phyloP scores from a whole-genome alignment of 768 basidiomycete species.

The Leucosporidium creatinivorum region DNA sequence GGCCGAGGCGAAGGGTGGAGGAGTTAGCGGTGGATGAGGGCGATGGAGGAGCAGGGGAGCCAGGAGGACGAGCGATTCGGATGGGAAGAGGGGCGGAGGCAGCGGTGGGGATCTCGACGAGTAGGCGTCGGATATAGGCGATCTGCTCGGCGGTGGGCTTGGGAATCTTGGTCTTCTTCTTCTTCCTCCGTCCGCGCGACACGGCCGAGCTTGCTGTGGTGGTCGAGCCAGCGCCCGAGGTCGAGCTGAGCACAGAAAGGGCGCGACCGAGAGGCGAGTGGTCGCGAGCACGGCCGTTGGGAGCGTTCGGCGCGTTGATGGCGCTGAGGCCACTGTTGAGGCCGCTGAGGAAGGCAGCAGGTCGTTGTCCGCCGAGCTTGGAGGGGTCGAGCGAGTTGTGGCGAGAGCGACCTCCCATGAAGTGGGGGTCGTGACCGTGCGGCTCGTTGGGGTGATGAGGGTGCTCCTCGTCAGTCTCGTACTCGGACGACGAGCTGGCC shows the following conservation, averaged over 20 bases:
- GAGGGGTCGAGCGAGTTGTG: slow-evolving; percentile 33
- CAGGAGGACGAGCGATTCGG: slow-evolving; percentile 32
- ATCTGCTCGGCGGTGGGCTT: slow-evolving; percentile 33
- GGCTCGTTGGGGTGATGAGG: not conserved
- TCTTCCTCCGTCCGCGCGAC: not conserved
- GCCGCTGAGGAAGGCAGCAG: no score
- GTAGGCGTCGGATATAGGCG: slow-evolving; percentile 33
- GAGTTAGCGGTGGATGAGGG: slow-evolving; percentile 3
- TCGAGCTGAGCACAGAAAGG: slow-evolving; percentile 4
- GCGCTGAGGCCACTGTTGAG: not conserved
- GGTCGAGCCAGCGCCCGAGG: not conserved
- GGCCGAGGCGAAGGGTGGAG: not conserved
- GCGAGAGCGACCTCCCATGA: slow-evolving; percentile 1
- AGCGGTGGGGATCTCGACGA: slow-evolving; percentile 34
- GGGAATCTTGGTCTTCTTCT: slow-evolving; percentile 23
- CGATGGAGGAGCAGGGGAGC: not conserved
- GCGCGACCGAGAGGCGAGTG: slow-evolving; percentile 28
- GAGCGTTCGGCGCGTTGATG: not conserved
- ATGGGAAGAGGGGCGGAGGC: slow-evolving; percentile 19
- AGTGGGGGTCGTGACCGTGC: slow-evolving; percentile 5
- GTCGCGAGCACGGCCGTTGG: slow-evolving; percentile 8
- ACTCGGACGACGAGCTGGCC: slow-evolving; percentile 16
- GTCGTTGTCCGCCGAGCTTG: not conserved
- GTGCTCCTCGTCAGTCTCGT: slow-evolving; percentile 22
- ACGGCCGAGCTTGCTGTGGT: not conserved